Conservation (phyloP, 495 filamentous ascomycete species). For the Lichenothelia convexa region DNA sequence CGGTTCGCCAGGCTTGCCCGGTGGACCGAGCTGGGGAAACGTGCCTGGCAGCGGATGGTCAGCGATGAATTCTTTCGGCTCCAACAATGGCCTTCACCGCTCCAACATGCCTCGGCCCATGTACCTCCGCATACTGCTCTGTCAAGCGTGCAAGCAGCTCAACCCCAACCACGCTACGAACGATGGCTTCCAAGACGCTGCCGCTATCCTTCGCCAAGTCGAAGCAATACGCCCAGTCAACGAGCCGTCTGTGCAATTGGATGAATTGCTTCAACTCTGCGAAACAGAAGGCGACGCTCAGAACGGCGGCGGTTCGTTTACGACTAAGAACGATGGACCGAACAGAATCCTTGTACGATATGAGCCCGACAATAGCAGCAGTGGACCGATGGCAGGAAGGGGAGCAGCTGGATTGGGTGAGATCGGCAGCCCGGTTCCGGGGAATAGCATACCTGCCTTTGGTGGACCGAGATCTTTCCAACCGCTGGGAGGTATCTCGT, state of each 20-base stretch:
- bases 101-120: constrained; percentile 33
- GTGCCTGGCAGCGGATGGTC: constrained; percentile 28
- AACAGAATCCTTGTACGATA: constrained; percentile 41
- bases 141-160: constrained; percentile 41
- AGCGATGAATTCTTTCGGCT: constrained; percentile 31
- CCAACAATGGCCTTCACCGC: constrained; percentile 23
- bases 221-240: constrained; percentile 35
- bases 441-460: constrained; percentile 14
- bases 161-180: constrained; percentile 18
- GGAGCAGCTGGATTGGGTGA: constrained; percentile 15
- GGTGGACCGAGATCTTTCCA: constrained; percentile 13
- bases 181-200: constrained; percentile 48
- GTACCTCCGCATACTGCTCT: constrained; percentile 37
- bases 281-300: constrained; percentile 73
- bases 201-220: constrained; percentile 45
- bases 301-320: constrained; percentile 81
- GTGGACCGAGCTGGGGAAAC: constrained; percentile 11
- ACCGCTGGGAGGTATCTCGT: constrained; percentile 6
- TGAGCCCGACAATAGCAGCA: constrained; percentile 23
- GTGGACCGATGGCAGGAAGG: constrained; percentile 3
- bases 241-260: constrained; percentile 41
- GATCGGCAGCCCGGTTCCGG: constrained; percentile 23
- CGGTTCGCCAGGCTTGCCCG: constrained; percentile 6
- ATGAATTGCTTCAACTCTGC: constrained; percentile 73
- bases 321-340: constrained; percentile 33